Evolutionary conservation across 2,329 filamentous ascomycete genomes (phyloP).

Genomic region (Balansia obtecta): DNA sequence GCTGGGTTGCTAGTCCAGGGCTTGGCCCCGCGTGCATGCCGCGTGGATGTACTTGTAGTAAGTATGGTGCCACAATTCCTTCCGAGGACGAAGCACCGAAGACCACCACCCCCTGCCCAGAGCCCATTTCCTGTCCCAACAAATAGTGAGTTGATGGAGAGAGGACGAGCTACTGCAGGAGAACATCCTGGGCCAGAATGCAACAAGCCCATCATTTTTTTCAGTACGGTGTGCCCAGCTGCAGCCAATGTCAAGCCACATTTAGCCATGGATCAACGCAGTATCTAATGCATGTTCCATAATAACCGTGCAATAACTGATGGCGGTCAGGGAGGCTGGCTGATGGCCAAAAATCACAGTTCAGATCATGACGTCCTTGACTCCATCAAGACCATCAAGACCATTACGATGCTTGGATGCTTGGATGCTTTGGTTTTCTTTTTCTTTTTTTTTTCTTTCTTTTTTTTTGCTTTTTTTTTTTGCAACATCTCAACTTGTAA

Average conservation of each 20-base stretch:
- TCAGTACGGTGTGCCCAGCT: slow-evolving; percentile 1
- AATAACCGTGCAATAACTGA: neutral
- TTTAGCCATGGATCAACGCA: neutral
- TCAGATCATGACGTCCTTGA: neutral
- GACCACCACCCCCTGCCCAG: neutral
- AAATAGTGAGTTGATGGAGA: too few species aligned
- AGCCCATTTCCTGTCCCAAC: neutral
- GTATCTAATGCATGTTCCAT: neutral
- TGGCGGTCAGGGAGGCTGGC: slow-evolving; percentile 3
- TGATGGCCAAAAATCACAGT: neutral
- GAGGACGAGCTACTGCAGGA: too few species aligned
- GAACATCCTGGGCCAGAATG: slow-evolving; percentile 1
- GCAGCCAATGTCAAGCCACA: neutral
- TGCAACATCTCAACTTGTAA: too few species aligned
- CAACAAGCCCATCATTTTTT: slow-evolving; percentile 4
- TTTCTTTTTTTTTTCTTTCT: neutral
- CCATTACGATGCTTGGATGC: too few species aligned
- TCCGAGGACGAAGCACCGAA: neutral
- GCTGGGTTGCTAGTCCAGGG: neutral
- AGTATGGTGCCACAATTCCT: neutral
- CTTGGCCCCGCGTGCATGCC: too few species aligned
- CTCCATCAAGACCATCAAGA: too few species aligned
- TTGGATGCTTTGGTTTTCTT: too few species aligned
- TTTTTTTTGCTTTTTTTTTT: too few species aligned
- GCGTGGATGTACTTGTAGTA: too few species aligned